Evolutionary conservation across 257 asterid genomes (phyloP).

Genomic region (Salvia splendens): DNA sequence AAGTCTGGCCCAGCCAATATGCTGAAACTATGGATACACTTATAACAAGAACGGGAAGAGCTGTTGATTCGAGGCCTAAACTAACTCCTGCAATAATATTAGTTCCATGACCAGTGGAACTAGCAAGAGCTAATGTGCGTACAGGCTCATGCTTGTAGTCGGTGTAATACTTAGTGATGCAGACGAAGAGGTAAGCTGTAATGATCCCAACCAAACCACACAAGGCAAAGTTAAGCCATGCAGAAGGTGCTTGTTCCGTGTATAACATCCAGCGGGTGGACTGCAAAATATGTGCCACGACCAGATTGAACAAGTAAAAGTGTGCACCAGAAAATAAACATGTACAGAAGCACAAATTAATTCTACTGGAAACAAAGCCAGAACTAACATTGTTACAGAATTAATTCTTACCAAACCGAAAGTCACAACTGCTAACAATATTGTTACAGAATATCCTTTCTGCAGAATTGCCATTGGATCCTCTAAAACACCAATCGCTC

Average conservation of each 20-base stretch:
- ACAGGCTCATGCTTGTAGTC: constrained; percentile 99
- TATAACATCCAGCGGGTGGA: constrained; percentile 98
- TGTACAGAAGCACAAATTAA: not conserved
- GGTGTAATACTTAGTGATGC: constrained; percentile 88
- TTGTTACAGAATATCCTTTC: constrained; percentile 91
- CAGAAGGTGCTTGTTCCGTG: constrained; percentile 98
- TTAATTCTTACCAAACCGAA: constrained; percentile 80
- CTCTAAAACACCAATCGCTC: constrained; percentile 66
- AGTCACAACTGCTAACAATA: constrained; percentile 81
- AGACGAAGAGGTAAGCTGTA: constrained; percentile 89
- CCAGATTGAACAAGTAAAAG: constrained; percentile 29
- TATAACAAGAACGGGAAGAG: constrained; percentile 95
- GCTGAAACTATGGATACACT: constrained; percentile 84
- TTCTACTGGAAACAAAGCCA: constrained; percentile 7
- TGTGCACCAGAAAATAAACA: constrained; percentile 23
- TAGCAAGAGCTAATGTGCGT: constrained; percentile 86
- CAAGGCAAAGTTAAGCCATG: constrained; percentile 93
- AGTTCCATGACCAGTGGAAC: constrained; percentile 97
- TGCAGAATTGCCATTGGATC: constrained; percentile 96
- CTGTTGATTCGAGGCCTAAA: constrained; percentile 97
- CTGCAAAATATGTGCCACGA: constrained; percentile 51
- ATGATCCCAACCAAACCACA: constrained; percentile 96
- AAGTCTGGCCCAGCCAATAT: constrained; percentile 95
- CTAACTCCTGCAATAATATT: constrained; percentile 98
- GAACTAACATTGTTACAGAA: constrained; percentile 5